Evolutionary conservation across 208 protist species (phyloP), one percentile per base, ranked within the genome.

Genomic region (Leishmania lainsoni): DNA sequence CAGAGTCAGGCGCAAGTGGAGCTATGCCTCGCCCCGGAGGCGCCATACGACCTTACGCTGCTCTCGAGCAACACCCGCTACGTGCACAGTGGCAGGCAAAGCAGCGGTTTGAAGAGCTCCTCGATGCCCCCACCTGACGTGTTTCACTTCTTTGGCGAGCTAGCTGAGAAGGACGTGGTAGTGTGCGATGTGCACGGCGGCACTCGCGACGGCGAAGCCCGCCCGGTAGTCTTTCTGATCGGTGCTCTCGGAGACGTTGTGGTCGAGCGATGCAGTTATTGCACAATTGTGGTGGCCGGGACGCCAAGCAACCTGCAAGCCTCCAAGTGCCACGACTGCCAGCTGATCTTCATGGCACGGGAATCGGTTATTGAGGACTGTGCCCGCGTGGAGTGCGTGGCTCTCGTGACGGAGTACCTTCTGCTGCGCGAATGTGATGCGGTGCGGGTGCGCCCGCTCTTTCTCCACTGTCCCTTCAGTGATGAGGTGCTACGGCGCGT

Each of bases 181-280:
- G 90, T 97, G 72, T 42, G 75, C 48, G 86, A 89, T 54, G 87
- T 97, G 56, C 82, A 89, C 77, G 94, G 94, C 59, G 69, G 58
- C 17, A 32, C 29, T 14, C 45, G 59, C 5, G 75, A 76, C 52
- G 32, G 71, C 65, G 9, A 35, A 54, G 35, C 48, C 16, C 86
- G 81, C 52, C 94, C 94, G 1, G 66, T 96, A 16, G 85, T 97
- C 35, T 92, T 93, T 79, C 79, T 97, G 59, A 79, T 96, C 39
- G 92, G 93, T 76, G 72, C 80, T 3, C 86, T 97, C 0, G 88
- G 91, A 56, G 90, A 96, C 42, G 87, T 92, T 26, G 77, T 87
- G 17, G 83, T 97, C 10, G 82, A 90, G 72, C 81, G 91, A 71
- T 97, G 94, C 80, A 90, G 88, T 52, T 52, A 86, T 69, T 97